These are phyloP conservation scores for Dichomitus squalens DNA, from an alignment of 1,284 basidiomycete species.

Conservation along the genomic window DNA sequence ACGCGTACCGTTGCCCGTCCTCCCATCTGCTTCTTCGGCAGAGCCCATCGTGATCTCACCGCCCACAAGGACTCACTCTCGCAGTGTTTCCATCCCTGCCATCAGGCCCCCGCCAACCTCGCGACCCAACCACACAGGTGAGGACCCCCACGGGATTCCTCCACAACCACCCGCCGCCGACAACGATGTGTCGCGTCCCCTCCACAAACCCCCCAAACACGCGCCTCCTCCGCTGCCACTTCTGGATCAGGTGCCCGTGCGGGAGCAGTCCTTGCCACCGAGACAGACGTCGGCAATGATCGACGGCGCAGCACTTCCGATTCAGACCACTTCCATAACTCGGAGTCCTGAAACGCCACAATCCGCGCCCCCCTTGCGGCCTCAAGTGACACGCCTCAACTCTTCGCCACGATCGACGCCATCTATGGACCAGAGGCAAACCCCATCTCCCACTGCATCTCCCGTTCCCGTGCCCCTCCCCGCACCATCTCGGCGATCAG, in stretches of 20 bases:
- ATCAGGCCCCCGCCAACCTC: not conserved
- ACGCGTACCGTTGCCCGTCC: constrained; percentile 11
- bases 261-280: not conserved
- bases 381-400: not conserved
- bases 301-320: not conserved
- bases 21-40: constrained; percentile 17
- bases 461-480: not conserved
- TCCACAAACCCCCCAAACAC: not conserved
- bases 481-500: not conserved
- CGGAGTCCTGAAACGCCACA: not conserved
- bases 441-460: not conserved
- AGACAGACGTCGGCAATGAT: not conserved
- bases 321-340: not conserved
- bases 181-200: not conserved
- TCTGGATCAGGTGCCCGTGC: not conserved
- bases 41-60: constrained; percentile 18
- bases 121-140: not conserved
- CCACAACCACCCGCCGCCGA: constrained; percentile 6
- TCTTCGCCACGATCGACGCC: not conserved
- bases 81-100: constrained; percentile 3
- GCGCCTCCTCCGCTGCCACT: constrained; percentile 11
- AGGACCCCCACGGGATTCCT: not conserved
- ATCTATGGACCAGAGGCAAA: not conserved
- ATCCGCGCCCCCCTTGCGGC: not conserved
- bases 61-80: constrained; percentile 11